Conservation (phyloP, 495 filamentous ascomycete species). For the Tetracladium setigerum region DNA sequence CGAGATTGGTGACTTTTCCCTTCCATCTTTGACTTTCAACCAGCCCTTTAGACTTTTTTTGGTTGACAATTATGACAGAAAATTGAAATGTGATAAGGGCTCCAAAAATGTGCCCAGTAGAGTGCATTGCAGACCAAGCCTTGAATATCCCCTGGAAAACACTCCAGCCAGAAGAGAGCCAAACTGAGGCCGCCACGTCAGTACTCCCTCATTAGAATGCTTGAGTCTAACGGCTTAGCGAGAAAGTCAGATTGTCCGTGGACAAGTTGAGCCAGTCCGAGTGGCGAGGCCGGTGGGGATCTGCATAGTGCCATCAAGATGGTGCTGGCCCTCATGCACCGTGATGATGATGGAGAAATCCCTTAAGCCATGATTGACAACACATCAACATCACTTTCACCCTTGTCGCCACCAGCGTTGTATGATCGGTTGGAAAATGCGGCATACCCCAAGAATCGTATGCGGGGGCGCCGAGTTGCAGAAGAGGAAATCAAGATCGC, state of each 20-base stretch:
- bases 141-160: conserved; percentile 8
- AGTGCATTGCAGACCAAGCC: conserved; percentile 14
- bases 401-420: conserved; percentile 5
- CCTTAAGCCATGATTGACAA: conserved; percentile 13
- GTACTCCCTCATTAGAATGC: conserved; percentile 14
- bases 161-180: conserved; percentile 11
- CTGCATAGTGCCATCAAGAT: conserved; percentile 12
- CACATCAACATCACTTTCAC: conserved; percentile 13
- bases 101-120: not conserved
- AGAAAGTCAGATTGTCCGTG: conserved; percentile 1
- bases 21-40: too few species aligned
- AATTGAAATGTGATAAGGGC: conserved; percentile 13
- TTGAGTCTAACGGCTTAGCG: conserved; percentile 11
- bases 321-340: conserved; percentile 17
- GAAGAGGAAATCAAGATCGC: conserved; percentile 9
- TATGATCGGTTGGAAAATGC: conserved; percentile 1
- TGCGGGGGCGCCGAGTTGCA: conserved; percentile 9
- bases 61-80: conserved; percentile 17
- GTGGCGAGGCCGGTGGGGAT: conserved; percentile 18
- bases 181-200: conserved; percentile 22
- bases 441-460: conserved; percentile 2
- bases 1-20: too few species aligned
- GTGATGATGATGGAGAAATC: conserved; percentile 16
- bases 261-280: not conserved
- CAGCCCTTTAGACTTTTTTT: not conserved